phyloP scores from a whole-genome alignment of 768 basidiomycete species.

The Fibroporia radiculosa region DNA sequence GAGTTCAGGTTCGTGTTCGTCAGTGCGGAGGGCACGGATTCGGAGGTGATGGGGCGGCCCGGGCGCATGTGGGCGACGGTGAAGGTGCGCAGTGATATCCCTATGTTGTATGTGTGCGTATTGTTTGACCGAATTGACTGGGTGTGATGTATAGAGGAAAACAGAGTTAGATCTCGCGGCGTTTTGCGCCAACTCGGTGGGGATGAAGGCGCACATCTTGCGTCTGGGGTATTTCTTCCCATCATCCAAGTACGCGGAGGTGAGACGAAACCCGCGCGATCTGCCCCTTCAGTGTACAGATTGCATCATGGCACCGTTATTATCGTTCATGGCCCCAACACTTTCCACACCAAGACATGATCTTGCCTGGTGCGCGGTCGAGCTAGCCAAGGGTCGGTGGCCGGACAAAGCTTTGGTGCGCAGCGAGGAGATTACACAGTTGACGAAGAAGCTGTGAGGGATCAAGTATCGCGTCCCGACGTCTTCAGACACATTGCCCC shows the following conservation, averaged over 20 bases:
- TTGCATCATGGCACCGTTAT: too few relatives aligned
- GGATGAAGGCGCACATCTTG: conserved; percentile 21
- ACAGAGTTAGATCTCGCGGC: conserved; percentile 24
- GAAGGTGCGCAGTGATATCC: conserved; percentile 26
- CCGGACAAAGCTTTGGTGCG: too few relatives aligned
- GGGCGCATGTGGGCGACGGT: conserved; percentile 25
- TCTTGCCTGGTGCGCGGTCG: too few relatives aligned
- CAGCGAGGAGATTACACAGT: too few relatives aligned
- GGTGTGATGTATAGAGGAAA: conserved; percentile 16
- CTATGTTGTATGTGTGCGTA: not conserved
- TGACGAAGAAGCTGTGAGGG: too few relatives aligned
- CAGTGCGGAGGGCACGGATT: conserved; percentile 31
- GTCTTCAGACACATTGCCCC: too few relatives aligned
- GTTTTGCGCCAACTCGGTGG: conserved; percentile 14
- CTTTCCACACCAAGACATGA: too few relatives aligned
- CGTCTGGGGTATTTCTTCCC: conserved; percentile 31
- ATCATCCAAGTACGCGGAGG: conserved; percentile 18
- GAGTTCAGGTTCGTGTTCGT: conserved; percentile 31
- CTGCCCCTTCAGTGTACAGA: too few relatives aligned
- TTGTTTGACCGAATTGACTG: not conserved
- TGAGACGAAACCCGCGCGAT: too few relatives aligned
- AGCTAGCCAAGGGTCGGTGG: too few relatives aligned
- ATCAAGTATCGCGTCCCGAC: too few relatives aligned
- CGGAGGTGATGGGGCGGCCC: conserved; percentile 21
- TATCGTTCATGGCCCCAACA: too few relatives aligned